Percentiles rank a stretch among this genome's conserved stretches.
Evolutionary conservation across 2,329 filamentous ascomycete species (phyloP).

Genomic region (Colletotrichum nymphaeae): DNA sequence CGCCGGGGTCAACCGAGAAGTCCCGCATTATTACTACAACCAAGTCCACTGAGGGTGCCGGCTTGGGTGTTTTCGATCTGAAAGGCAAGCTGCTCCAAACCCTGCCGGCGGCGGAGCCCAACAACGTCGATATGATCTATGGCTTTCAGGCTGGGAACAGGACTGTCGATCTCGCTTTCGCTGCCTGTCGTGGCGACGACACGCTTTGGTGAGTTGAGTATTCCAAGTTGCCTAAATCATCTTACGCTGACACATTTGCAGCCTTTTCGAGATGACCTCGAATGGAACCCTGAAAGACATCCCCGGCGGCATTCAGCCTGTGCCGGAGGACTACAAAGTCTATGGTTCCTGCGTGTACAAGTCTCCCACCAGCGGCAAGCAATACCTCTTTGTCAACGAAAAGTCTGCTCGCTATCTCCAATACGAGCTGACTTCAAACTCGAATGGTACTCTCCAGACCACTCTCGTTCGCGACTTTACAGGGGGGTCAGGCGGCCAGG

Average conservation of each 20-base stretch:
- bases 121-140: conserved; percentile 67
- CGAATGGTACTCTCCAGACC: conserved; percentile 55
- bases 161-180: conserved; percentile 60
- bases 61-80: conserved; percentile 61
- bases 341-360: conserved; percentile 65
- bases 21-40: conserved; percentile 65
- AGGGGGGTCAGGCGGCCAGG: conserved; percentile 62
- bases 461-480: conserved; percentile 62
- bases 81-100: conserved; percentile 59
- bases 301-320: conserved; percentile 58
- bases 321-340: conserved; percentile 56
- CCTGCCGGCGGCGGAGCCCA: conserved; percentile 58
- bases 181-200: conserved; percentile 62
- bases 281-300: conserved; percentile 57
- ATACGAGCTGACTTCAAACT: conserved; percentile 57
- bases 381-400: conserved; percentile 66
- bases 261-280: conserved; percentile 60
- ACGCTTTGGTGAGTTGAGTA: conserved; percentile 58
- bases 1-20: conserved; percentile 49
- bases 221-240: too few species aligned
- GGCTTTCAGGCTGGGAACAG: conserved; percentile 55
- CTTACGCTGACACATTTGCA: conserved; percentile 33
- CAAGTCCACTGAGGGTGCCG: conserved; percentile 60
- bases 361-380: conserved; percentile 57
- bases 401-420: conserved; percentile 66